Percentiles rank a stretch among this genome's conserved stretches.
phyloP scores from a whole-genome alignment of 345 rosid species.

The Melaleuca alternifolia region DNA sequence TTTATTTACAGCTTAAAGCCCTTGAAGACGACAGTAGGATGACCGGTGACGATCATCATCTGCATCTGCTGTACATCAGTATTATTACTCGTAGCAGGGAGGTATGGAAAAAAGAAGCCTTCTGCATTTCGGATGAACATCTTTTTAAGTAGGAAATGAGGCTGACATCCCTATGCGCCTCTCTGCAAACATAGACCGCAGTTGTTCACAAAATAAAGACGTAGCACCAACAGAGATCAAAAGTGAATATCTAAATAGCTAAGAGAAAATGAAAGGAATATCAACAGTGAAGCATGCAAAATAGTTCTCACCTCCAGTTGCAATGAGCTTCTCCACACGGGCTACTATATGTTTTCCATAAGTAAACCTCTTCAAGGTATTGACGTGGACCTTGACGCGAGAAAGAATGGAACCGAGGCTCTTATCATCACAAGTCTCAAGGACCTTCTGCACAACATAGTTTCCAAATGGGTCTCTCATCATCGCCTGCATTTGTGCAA shows the following conservation, averaged over 20 bases:
- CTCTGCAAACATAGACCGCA: slow-evolving; percentile 37
- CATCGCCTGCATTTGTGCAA: slow-evolving; percentile 62
- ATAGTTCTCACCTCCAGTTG: slow-evolving; percentile 69
- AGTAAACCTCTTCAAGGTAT: slow-evolving; percentile 82
- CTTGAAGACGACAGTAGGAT: not conserved
- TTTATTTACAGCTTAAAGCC: not conserved
- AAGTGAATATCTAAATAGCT: not conserved
- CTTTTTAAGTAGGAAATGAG: slow-evolving; percentile 18
- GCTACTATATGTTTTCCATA: slow-evolving; percentile 97
- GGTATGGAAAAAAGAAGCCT: not conserved
- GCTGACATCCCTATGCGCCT: slow-evolving; percentile 67
- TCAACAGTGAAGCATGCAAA: not conserved
- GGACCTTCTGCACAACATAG: slow-evolving; percentile 93
- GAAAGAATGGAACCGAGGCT: slow-evolving; percentile 75
- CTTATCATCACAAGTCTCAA: slow-evolving; percentile 86
- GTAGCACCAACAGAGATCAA: not conserved
- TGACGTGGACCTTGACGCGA: slow-evolving; percentile 82
- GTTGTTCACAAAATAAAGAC: not conserved
- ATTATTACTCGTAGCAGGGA: not conserved
- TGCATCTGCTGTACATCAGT: slow-evolving; percentile 8
- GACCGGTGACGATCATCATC: not conserved
- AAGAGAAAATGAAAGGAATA: not conserved
- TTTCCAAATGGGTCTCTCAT: slow-evolving; percentile 99
- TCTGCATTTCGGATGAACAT: not conserved
- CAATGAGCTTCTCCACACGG: slow-evolving; percentile 87